These are phyloP conservation scores for Trichothecium roseum DNA, from an alignment of 2,329 filamentous ascomycete genomes.

Conservation along the genomic window DNA sequence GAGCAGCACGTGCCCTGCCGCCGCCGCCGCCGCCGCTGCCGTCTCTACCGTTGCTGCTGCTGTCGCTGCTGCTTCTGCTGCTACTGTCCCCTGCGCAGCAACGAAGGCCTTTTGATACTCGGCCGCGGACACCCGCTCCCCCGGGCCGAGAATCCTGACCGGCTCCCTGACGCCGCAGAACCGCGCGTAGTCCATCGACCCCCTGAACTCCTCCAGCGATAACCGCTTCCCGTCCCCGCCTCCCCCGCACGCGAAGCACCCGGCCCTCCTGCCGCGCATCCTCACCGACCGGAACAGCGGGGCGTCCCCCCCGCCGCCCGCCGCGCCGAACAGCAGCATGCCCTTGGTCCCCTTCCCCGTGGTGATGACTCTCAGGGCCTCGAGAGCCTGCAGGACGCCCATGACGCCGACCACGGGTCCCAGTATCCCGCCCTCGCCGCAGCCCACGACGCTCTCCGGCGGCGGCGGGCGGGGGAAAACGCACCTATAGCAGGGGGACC, in stretches of 20 bases:
- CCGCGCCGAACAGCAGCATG: slow-evolving; percentile 34
- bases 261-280: slow-evolving; percentile 56
- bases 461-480: slow-evolving; percentile 85
- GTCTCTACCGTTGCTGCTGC: too few relatives aligned
- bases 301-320: slow-evolving; percentile 22
- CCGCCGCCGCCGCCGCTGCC: too few relatives aligned
- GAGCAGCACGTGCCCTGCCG: slow-evolving; percentile 46
- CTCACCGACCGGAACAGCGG: slow-evolving; percentile 60
- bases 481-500: slow-evolving; percentile 89
- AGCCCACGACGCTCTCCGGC: slow-evolving; percentile 70
- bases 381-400: slow-evolving; percentile 84
- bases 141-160: slow-evolving; percentile 43
- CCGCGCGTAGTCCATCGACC: slow-evolving; percentile 67
- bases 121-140: slow-evolving; percentile 57
- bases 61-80: too few relatives aligned
- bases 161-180: slow-evolving; percentile 64
- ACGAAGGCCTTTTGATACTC: slow-evolving; percentile 38
- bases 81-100: too few relatives aligned
- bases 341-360: slow-evolving; percentile 19
- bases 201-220: slow-evolving; percentile 48
- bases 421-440: slow-evolving; percentile 85
- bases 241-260: slow-evolving; percentile 69
- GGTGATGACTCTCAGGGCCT: slow-evolving; percentile 72
- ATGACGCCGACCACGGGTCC: slow-evolving; percentile 89
- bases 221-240: slow-evolving; percentile 47